Conservation (phyloP, 441 rosid species). For the Isatis lusitanica region DNA sequence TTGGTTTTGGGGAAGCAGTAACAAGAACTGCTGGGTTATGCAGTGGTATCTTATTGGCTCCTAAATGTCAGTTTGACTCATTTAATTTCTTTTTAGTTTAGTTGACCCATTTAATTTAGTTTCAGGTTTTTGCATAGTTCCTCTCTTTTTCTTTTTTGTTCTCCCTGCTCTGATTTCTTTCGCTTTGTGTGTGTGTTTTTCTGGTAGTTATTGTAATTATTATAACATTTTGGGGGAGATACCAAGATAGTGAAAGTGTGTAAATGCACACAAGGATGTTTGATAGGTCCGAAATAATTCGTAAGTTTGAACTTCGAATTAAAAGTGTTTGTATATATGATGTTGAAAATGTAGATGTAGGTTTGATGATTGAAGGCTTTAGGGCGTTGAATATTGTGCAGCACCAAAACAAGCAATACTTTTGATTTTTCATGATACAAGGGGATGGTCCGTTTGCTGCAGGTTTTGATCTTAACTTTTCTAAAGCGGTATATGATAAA, state of each 20-base stretch:
- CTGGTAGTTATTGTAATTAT: constrained; percentile 22
- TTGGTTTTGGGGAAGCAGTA: constrained; percentile 15
- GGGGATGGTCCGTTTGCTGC: constrained; percentile 1
- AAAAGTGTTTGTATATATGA: background rate
- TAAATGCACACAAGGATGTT: constrained; percentile 13
- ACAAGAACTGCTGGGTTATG: constrained; percentile 23
- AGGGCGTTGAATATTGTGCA: constrained; percentile 35
- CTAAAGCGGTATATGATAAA: too few species aligned
- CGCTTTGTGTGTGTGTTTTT: background rate
- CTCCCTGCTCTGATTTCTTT: constrained; percentile 1
- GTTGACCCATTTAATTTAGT: constrained; percentile 16
- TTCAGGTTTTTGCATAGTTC: constrained; percentile 14
- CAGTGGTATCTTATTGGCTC: constrained; percentile 32
- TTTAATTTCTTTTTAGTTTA: constrained; percentile 6
- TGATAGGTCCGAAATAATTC: constrained; percentile 20
- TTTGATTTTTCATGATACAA: constrained; percentile 13
- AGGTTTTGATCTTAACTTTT: constrained; percentile 3
- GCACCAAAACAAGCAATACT: constrained; percentile 33
- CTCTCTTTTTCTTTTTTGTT: background rate
- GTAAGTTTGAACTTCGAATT: constrained; percentile 5
- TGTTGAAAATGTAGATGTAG: constrained; percentile 22
- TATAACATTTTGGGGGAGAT: constrained; percentile 9
- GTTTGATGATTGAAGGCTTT: constrained; percentile 35
- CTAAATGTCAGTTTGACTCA: constrained; percentile 39
- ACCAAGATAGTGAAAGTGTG: constrained; percentile 24